Percentiles rank a stretch among this genome's conserved stretches.
These are phyloP conservation scores for Prunus dulcis DNA, from an alignment of 306 rosid species.

Conservation along the genomic window DNA sequence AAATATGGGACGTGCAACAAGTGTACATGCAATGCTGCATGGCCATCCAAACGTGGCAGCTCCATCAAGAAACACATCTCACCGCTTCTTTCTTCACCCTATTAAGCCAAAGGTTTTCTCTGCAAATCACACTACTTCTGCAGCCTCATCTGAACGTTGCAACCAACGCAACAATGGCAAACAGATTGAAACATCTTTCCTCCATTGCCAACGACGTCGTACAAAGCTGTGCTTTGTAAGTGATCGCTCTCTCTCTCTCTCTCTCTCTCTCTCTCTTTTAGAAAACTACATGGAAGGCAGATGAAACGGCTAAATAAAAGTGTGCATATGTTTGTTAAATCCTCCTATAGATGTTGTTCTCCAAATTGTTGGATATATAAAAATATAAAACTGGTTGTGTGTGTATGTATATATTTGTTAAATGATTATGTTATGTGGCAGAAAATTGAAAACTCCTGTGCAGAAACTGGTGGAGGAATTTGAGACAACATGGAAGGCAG, in stretches of 20 bases:
- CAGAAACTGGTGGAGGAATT: slow-evolving; percentile 64
- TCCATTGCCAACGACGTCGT: slow-evolving; percentile 42
- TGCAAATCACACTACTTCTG: neutral
- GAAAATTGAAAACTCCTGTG: slow-evolving; percentile 46
- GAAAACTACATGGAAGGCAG: no score
- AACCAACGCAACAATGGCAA: neutral
- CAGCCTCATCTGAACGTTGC: no score
- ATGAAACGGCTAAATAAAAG: no score
- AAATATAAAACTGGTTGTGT: no score
- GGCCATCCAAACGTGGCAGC: slow-evolving; percentile 25
- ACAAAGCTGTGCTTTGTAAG: slow-evolving; percentile 38
- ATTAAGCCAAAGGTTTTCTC: neutral
- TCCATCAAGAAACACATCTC: neutral
- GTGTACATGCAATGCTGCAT: slow-evolving; percentile 26
- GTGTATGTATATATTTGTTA: neutral
- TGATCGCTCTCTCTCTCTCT: no score
- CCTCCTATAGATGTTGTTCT: neutral
- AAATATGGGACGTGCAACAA: slow-evolving; percentile 10
- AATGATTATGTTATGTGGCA: neutral
- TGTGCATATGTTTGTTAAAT: neutral
- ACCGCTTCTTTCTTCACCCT: neutral
- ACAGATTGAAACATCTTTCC: slow-evolving; percentile 36
- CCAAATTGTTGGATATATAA: no score
- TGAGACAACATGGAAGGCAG: slow-evolving; percentile 56
- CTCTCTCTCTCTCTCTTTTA: no score